Conservation (phyloP, 2,329 filamentous ascomycete species). For the Elsinoe ampelina region DNA sequence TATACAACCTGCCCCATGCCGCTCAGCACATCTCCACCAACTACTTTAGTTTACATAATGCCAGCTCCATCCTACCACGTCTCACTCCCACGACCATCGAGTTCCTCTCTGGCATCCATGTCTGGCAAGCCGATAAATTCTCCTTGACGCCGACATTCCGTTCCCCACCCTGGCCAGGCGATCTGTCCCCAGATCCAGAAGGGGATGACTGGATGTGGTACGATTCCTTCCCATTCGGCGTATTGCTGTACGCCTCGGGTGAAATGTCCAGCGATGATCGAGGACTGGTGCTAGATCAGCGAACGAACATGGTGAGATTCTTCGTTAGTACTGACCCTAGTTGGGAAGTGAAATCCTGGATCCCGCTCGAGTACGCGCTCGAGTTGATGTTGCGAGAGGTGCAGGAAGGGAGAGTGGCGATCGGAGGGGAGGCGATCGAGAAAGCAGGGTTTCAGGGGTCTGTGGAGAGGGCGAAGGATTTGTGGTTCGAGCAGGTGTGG, state of each 20-base stretch:
- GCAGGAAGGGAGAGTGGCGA: constrained; percentile 2
- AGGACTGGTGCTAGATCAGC: constrained; percentile 9
- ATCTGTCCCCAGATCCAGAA: background rate
- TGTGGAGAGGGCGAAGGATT: background rate
- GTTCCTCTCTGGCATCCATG: constrained; percentile 9
- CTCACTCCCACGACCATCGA: background rate
- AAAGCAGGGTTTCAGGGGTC: background rate
- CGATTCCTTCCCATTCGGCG: background rate
- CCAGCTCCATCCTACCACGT: background rate
- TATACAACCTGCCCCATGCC: background rate
- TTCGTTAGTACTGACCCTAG: background rate
- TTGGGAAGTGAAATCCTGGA: background rate
- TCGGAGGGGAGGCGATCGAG: background rate
- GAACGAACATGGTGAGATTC: background rate
- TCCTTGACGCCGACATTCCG: background rate
- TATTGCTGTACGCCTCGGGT: constrained; percentile 5
- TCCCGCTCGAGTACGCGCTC: background rate
- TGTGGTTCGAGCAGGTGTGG: constrained; percentile 2
- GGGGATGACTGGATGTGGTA: constrained; percentile 7
- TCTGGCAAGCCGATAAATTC: constrained; percentile 3
- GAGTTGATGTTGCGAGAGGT: background rate
- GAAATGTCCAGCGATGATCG: background rate
- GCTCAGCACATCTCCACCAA: background rate
- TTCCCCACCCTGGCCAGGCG: background rate
- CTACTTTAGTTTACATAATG: constrained; percentile 8